Evolutionary conservation across 257 asterid species (phyloP), one percentile per base, ranked within the genome.

Genomic region (Solanum piurae): DNA sequence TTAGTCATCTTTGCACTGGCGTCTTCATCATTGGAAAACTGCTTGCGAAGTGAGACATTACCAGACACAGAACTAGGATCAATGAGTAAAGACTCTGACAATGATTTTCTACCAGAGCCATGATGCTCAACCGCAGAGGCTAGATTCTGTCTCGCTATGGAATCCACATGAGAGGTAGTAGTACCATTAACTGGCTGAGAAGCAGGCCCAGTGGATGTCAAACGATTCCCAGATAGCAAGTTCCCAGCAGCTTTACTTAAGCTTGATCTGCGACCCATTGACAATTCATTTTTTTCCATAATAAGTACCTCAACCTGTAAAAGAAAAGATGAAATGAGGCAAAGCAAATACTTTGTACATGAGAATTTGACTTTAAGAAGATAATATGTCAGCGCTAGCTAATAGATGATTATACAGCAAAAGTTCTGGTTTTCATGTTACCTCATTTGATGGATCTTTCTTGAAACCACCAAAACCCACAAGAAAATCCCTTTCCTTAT

Each of bases 381-480:
- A 80, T 55, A 71, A 8, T 36, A 75, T 42, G 16, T 44, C 84
- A 42, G 52, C 5, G 38, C 40, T 69, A 29, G 90, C 86, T 49
- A 68, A 83, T 75, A 89, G 69, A 89, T 79, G n/a, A 44, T 42
- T 27, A 79, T 27, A 27, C 62, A 83, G 72, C 14, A 86, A 62
- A 46, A 62, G 3, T 44, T 55, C 68, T 86, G 71, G 83, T 52
- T 88, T 69, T 69, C 86, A 62, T 37, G 82, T 91, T 85, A 96
- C 99, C 98, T 96, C 98, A 91, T 95, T 92, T 71, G 99, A 93
- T 88, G 96, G 97, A 89, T 97, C 99, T 90, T 97, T 97, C 94
- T 93, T 97, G 90, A 91, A 89, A 74, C 99, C 99, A 88, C 99
- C 99, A 91, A 97, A 97, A 89, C 98, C 98, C 88, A 96, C 98